Evolutionary conservation across 148 eudicot genomes (phyloP).

Genomic region (Rhododendron molle): DNA sequence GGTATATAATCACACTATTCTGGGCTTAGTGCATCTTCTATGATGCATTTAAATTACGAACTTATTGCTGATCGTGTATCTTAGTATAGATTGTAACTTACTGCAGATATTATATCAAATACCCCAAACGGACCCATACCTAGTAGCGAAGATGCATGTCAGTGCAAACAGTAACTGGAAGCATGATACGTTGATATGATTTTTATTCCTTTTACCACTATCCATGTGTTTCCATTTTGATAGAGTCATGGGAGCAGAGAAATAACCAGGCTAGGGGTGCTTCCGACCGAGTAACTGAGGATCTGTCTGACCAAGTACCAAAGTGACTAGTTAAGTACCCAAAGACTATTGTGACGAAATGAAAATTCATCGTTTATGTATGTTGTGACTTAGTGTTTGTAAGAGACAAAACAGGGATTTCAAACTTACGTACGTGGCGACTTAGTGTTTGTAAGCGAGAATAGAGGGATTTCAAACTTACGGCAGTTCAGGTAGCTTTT

Average conservation of each 20-base stretch:
- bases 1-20: not conserved
- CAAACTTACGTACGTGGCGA: constrained; percentile 15
- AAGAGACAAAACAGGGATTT: constrained; percentile 2
- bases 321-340: constrained; percentile 13
- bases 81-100: not conserved
- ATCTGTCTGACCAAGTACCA: not conserved
- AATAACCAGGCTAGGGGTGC: constrained; percentile 3
- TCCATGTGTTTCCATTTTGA: not conserved
- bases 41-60: not conserved
- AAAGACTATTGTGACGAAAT: constrained; percentile 22
- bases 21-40: not conserved
- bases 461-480: constrained; percentile 6
- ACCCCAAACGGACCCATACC: not conserved
- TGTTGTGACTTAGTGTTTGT: constrained; percentile 14
- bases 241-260: constrained; percentile 51
- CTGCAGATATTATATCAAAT: not conserved
- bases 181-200: not conserved
- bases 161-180: not conserved
- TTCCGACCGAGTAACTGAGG: not conserved
- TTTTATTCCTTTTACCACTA: not conserved
- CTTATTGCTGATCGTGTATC: not conserved
- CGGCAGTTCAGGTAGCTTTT: constrained; percentile 44
- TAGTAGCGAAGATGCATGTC: not conserved
- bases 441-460: not conserved
- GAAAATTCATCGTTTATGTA: constrained; percentile 27